Evolutionary conservation across 2,329 filamentous ascomycete genomes (phyloP).

Genomic region (Ophiostoma tasmaniense): DNA sequence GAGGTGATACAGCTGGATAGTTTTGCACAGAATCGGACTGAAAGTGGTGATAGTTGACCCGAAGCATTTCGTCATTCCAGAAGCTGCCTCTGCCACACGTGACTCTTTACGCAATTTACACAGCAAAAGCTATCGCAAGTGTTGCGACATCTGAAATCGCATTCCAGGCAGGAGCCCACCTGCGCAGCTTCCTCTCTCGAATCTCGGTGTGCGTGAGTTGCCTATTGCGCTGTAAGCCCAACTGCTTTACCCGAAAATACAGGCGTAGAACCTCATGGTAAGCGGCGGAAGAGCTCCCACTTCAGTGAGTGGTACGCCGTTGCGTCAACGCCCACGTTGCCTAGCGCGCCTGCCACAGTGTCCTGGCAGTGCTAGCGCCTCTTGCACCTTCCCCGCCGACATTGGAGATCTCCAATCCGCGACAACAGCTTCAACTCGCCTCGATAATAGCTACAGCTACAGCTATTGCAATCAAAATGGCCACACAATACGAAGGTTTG

Average conservation of each 20-base stretch:
- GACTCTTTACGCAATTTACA: background rate
- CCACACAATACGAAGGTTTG: conserved; percentile 49
- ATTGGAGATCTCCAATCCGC: background rate
- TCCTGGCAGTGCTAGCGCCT: background rate
- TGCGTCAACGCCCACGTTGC: conserved; percentile 13
- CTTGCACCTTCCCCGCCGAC: conserved; percentile 2
- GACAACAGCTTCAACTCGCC: background rate
- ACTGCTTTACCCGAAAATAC: background rate
- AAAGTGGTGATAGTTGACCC: background rate
- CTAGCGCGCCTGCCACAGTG: conserved; percentile 1
- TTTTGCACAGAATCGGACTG: background rate
- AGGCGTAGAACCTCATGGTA: background rate
- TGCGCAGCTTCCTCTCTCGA: background rate
- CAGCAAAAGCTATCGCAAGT: background rate
- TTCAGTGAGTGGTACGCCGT: background rate
- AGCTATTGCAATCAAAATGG: conserved; percentile 33
- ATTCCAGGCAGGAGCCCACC: background rate
- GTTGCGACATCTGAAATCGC: background rate
- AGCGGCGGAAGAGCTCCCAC: background rate
- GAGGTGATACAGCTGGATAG: background rate
- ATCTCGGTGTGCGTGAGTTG: background rate
- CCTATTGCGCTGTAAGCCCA: background rate
- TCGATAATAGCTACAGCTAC: background rate
- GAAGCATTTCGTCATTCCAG: background rate
- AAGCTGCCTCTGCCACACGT: background rate